Conservation (phyloP, 306 rosid genomes). For the Glycine latifolia region DNA sequence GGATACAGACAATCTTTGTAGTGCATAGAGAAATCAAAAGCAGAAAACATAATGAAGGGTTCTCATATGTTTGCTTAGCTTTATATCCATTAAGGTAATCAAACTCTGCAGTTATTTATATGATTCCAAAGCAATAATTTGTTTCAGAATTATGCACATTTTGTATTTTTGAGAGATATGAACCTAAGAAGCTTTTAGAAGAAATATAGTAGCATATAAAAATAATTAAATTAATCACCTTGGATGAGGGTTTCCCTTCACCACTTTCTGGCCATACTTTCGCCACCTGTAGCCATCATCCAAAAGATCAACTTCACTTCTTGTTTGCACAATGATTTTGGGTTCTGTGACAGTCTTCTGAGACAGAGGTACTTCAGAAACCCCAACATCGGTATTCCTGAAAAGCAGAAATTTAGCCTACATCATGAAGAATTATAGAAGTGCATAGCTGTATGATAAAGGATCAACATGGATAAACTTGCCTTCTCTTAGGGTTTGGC, state of each 20-base stretch:
- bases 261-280: slow-evolving; percentile 97
- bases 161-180: background rate
- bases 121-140: slow-evolving; percentile 27
- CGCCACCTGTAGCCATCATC: slow-evolving; percentile 99
- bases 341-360: slow-evolving; percentile 92
- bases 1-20: no score
- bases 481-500: slow-evolving; percentile 92
- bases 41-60: no score
- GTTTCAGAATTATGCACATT: background rate
- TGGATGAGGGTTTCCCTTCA: slow-evolving; percentile 98
- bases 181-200: slow-evolving; percentile 26
- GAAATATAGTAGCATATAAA: slow-evolving; percentile 28
- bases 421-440: slow-evolving; percentile 15
- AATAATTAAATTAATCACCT: slow-evolving; percentile 62
- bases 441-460: slow-evolving; percentile 15
- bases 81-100: background rate
- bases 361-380: slow-evolving; percentile 66
- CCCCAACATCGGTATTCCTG: slow-evolving; percentile 75
- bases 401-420: slow-evolving; percentile 42
- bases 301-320: slow-evolving; percentile 94
- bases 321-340: slow-evolving; percentile 93
- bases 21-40: no score
- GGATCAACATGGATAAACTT: slow-evolving; percentile 42
- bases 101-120: slow-evolving; percentile 22
- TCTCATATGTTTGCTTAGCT: no score